A percentile compares a stretch with the other conserved stretches of the same genome.
phyloP scores from a whole-genome alignment of 2,329 filamentous ascomycete genomes.

The Penicillium corylophilum region DNA sequence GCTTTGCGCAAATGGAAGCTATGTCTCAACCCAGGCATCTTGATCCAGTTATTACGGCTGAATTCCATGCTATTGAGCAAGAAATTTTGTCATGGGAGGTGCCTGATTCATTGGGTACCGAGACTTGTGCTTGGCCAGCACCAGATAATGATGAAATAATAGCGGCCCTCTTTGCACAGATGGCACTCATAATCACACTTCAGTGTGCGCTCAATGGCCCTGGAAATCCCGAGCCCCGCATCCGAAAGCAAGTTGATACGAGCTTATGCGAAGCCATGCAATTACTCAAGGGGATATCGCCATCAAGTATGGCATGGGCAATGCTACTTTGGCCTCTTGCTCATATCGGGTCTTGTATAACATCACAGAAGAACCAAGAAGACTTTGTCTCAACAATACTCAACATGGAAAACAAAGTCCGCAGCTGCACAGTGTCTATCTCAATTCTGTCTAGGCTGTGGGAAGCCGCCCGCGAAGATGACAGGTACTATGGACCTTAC shows the following conservation, averaged over 20 bases:
- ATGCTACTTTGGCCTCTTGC: neutral
- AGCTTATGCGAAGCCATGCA: neutral
- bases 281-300: neutral
- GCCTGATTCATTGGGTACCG: neutral
- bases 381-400: neutral
- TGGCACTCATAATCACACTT: neutral
- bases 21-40: neutral
- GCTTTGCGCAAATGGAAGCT: neutral
- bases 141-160: neutral
- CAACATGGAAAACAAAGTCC: neutral
- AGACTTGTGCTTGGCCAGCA: neutral
- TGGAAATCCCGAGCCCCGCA: neutral
- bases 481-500: neutral
- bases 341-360: slow-evolving; percentile 2
- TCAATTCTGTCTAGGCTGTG: neutral
- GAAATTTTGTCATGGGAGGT: neutral
- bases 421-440: neutral
- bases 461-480: neutral
- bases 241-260: neutral
- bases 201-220: slow-evolving; percentile 3
- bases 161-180: neutral
- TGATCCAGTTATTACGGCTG: neutral
- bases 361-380: neutral
- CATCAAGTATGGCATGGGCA: slow-evolving; percentile 2
- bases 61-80: neutral